A percentile compares a stretch with the other conserved stretches of the same genome.
These are phyloP conservation scores for Aspergillus nomiae DNA, from an alignment of 2,329 filamentous ascomycete genomes.

Conservation along the genomic window DNA sequence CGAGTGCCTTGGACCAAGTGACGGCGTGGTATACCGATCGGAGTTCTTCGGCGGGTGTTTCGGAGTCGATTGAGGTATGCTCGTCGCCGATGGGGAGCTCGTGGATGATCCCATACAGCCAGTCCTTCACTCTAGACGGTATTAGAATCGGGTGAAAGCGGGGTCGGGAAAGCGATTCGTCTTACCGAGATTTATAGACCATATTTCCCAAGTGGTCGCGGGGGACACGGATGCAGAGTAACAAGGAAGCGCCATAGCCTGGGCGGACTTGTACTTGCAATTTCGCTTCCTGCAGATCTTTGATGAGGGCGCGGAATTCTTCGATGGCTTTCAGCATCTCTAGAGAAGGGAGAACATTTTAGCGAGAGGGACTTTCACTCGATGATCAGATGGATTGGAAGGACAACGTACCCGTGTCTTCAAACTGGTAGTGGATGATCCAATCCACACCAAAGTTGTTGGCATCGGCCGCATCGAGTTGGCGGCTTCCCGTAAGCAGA, in stretches of 20 bases:
- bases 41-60: constrained; percentile 85
- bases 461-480: constrained; percentile 30
- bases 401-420: constrained; percentile 60
- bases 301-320: constrained; percentile 75
- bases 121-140: constrained; percentile 76
- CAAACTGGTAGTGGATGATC: constrained; percentile 78
- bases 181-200: constrained; percentile 75
- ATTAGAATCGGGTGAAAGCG: constrained; percentile 1
- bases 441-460: constrained; percentile 78
- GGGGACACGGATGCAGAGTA: constrained; percentile 81
- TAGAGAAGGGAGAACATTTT: constrained; percentile 35
- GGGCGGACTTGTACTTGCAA: constrained; percentile 84
- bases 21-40: constrained; percentile 86
- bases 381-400: not conserved
- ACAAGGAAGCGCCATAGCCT: constrained; percentile 71
- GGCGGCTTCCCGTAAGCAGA: constrained; percentile 26
- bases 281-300: constrained; percentile 75
- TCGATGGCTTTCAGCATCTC: constrained; percentile 70
- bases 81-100: constrained; percentile 75
- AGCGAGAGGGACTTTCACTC: constrained; percentile 9
- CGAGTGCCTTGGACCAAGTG: constrained; percentile 70
- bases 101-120: constrained; percentile 84
- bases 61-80: constrained; percentile 70
- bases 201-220: constrained; percentile 76
- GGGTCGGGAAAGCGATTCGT: not conserved